Conservation (phyloP, 345 rosid species). For the Erodium maritimum region DNA sequence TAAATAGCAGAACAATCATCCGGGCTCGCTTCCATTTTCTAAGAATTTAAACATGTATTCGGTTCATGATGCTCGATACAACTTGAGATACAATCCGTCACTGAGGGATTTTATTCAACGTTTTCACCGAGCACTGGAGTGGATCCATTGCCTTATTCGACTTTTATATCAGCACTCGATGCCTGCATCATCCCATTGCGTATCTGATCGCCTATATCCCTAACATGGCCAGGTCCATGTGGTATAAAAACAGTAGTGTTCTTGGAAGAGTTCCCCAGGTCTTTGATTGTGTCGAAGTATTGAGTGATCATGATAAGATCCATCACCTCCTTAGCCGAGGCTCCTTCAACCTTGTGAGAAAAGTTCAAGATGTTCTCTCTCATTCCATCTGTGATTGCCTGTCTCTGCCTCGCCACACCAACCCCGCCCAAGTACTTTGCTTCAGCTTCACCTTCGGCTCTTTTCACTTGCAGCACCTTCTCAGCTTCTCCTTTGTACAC, state of each 20-base stretch:
- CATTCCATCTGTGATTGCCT: constrained; percentile 91
- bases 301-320: constrained; percentile 96
- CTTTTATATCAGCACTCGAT: constrained; percentile 39
- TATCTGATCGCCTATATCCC: constrained; percentile 77
- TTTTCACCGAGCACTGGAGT: too few species aligned
- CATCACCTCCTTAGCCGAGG: constrained; percentile 93
- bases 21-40: too few species aligned
- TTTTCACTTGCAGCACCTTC: constrained; percentile 75
- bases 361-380: constrained; percentile 92
- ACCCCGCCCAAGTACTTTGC: constrained; percentile 92
- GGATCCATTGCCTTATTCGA: too few species aligned
- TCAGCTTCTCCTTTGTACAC: constrained; percentile 99
- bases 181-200: constrained; percentile 92
- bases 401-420: constrained; percentile 98
- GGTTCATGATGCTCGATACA: too few species aligned
- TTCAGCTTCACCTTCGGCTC: constrained; percentile 94
- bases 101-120: too few species aligned
- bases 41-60: too few species aligned
- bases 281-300: constrained; percentile 89
- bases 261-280: constrained; percentile 82
- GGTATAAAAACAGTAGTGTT: constrained; percentile 93
- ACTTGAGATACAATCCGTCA: too few species aligned
- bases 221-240: constrained; percentile 95
- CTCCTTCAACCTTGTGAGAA: constrained; percentile 81
- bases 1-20: too few species aligned